Base-by-base conservation (phyloP, 495 filamentous ascomycete species). In the Pseudomonodictys pantanalensis region DNA sequence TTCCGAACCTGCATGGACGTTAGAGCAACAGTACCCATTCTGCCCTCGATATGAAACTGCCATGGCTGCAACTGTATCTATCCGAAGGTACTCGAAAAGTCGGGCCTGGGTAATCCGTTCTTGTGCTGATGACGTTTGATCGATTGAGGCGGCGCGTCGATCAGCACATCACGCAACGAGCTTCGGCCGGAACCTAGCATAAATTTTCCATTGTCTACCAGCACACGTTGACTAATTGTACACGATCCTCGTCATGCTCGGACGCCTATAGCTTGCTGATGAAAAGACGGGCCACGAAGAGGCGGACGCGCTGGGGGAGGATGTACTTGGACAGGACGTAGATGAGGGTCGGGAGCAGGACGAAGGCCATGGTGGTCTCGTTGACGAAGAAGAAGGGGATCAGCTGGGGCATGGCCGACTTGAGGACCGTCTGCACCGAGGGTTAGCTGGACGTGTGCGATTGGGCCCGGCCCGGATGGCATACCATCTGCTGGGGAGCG, bases 311-410 rank as follows among this genome's bases (percentile, higher is more conserved):
- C 55, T 68, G 55, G 10, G 70, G 70, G 18, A 72, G 58, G 41
- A 69, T 58, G 56, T 72, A 72, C 49, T 72, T 72, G 22, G 66
- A 68, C 42, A 72, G 56, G 52, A 71, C 44, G 60, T 72, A 72
- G 68, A 71, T 69, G 39, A 72, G 59, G 2, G 66, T 29, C 18
- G 70, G 70, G 29, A 72, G 35, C 32, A 63, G 47, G 51, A 71
- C 64, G 59, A 72, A 71, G 50, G 70, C 68, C 22, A 62, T 52
- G 42, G 60, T 64, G 44, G 61, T 66, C 67, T 72, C 70, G 67
- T 72, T 72, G 56, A 72, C 62, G 62, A 72, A 71, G 70, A 68
- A 72, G 64, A 72, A 72, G 42, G 70, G 70, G 49, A 72, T 52
- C 38, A 72, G 68, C 54, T 72, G 70, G n/a, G 70, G 70, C 70